Evolutionary conservation across 495 filamentous ascomycete species (phyloP).

Genomic region (Copromyces sp.): DNA sequence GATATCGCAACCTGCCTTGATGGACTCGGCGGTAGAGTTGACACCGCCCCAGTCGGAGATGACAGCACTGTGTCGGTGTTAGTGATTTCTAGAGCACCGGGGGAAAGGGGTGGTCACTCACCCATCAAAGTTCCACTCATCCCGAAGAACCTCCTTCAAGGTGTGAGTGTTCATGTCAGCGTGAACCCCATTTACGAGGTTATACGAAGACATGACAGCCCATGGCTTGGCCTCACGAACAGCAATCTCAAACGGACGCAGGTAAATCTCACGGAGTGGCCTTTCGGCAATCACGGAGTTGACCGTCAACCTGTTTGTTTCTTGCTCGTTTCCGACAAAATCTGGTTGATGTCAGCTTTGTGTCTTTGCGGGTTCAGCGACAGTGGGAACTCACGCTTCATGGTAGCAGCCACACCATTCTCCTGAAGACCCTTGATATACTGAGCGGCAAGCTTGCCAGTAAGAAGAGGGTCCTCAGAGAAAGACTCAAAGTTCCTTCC

Average conservation of each 20-base stretch:
- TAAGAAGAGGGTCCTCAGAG: conserved; percentile 72
- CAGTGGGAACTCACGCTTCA: conserved; percentile 50
- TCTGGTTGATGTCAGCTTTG: conserved; percentile 34
- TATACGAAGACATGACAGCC: conserved; percentile 80
- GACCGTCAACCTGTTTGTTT: conserved; percentile 66
- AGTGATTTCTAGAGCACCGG: conserved; percentile 4
- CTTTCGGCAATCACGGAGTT: conserved; percentile 61
- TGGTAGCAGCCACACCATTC: conserved; percentile 62
- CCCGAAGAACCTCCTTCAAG: conserved; percentile 61
- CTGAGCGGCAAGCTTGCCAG: conserved; percentile 63
- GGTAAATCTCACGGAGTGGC: conserved; percentile 70
- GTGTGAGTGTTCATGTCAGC: conserved; percentile 63
- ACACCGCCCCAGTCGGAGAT: conserved; percentile 67
- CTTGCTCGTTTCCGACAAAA: conserved; percentile 79
- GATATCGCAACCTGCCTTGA: conserved; percentile 65
- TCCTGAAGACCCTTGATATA: conserved; percentile 67
- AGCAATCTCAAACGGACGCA: conserved; percentile 73
- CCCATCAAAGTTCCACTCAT: conserved; percentile 69
- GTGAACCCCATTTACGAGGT: conserved; percentile 70
- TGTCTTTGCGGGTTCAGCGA: neutral
- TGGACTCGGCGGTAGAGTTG: conserved; percentile 59
- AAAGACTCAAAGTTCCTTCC: conserved; percentile 83
- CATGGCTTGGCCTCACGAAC: conserved; percentile 68
- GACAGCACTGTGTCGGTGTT: conserved; percentile 41
- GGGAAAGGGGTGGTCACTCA: conserved; percentile 21